phyloP scores from a whole-genome alignment of 192 early-diverging fungal species.

The Gryganskiella cystojenkinii region DNA sequence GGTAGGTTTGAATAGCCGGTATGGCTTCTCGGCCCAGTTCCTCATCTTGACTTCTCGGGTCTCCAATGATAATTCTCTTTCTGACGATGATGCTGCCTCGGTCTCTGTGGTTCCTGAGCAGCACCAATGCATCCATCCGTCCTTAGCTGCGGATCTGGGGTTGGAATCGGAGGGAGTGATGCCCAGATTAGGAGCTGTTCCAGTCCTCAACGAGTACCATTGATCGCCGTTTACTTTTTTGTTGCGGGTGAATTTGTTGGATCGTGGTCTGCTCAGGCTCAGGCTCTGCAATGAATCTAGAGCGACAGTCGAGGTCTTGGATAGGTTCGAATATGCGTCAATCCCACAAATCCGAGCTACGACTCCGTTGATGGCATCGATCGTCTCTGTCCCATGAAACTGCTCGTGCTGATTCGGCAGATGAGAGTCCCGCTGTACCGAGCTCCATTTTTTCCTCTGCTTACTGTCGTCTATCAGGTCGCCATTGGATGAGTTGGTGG shows the following conservation, averaged over 20 bases:
- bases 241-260: not conserved
- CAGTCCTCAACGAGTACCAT: conserved; percentile 36
- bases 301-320: not conserved
- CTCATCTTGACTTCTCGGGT: conserved; percentile 27
- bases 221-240: not conserved
- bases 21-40: conserved; percentile 20
- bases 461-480: not conserved
- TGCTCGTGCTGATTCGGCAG: conserved; percentile 36
- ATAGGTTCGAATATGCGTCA: not conserved
- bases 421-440: conserved; percentile 14
- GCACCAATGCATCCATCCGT: conserved; percentile 37
- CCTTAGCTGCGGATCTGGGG: conserved; percentile 16
- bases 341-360: conserved; percentile 28
- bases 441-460: not conserved
- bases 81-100: too few species aligned
- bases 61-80: not conserved
- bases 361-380: conserved; percentile 39
- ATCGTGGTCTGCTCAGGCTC: not conserved
- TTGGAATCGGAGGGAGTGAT: conserved; percentile 27
- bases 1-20: conserved; percentile 11
- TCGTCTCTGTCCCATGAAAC: conserved; percentile 44
- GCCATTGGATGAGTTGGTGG: not conserved
- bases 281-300: not conserved
- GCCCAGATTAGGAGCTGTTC: conserved; percentile 20
- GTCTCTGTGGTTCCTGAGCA: not conserved